These are phyloP conservation scores for Chalara sp. DNA, from an alignment of 2,329 filamentous ascomycete genomes.

Conservation along the genomic window DNA sequence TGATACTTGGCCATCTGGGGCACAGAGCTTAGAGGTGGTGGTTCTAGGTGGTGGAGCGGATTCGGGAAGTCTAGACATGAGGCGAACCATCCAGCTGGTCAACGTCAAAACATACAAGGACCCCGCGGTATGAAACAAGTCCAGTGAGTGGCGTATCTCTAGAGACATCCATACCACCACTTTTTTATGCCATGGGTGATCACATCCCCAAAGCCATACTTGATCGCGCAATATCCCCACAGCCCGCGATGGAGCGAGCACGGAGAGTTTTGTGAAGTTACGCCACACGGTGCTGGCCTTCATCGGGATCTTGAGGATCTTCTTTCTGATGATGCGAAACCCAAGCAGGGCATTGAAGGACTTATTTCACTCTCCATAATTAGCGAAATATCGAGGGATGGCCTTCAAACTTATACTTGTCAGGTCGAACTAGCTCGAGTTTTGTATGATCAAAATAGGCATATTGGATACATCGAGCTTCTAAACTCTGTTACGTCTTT, in stretches of 20 bases:
- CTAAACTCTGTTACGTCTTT: slow-evolving; percentile 6
- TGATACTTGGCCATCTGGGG: neutral
- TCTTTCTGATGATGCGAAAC: slow-evolving; percentile 3
- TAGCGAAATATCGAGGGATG: slow-evolving; percentile 2
- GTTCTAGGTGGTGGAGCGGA: no score
- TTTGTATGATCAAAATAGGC: slow-evolving; percentile 1
- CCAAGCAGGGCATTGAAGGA: slow-evolving; percentile 1
- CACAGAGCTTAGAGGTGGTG: no score
- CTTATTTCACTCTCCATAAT: slow-evolving; percentile 4
- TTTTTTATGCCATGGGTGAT: slow-evolving; percentile 8
- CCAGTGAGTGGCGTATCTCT: slow-evolving; percentile 2
- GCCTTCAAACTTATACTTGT: slow-evolving; percentile 5
- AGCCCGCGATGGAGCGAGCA: slow-evolving; percentile 4
- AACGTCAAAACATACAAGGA: no score
- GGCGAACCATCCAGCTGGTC: no score
- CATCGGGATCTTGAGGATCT: slow-evolving; percentile 2
- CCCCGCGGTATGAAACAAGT: slow-evolving; percentile 1
- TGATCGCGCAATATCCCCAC: slow-evolving; percentile 5
- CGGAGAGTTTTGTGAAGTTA: slow-evolving; percentile 5
- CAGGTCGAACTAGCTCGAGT: slow-evolving; percentile 2
- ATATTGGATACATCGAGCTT: slow-evolving; percentile 6
- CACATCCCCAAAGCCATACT: slow-evolving; percentile 3
- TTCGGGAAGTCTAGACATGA: no score
- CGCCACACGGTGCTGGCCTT: slow-evolving; percentile 5
- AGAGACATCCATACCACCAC: slow-evolving; percentile 4